These are phyloP conservation scores for Tetradesmus obliquus DNA, from an alignment of 139 green algal species.

Conservation along the genomic window DNA sequence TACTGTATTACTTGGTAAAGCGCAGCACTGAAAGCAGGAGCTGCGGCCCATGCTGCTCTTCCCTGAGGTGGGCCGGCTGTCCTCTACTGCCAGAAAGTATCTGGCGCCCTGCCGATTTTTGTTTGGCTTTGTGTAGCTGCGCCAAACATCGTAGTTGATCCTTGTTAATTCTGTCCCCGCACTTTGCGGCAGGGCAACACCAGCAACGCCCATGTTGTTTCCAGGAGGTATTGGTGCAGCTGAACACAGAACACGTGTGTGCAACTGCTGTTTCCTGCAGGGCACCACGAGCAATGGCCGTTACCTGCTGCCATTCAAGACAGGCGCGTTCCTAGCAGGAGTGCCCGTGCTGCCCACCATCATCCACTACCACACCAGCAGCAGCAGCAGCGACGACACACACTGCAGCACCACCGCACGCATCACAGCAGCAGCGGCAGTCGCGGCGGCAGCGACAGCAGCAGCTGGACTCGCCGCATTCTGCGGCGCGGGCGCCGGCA, in stretches of 20 bases:
- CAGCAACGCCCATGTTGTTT: too few relatives aligned
- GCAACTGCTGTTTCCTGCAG: constrained; percentile 47
- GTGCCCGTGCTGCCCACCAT: constrained; percentile 86
- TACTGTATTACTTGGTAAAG: too few relatives aligned
- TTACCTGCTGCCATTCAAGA: constrained; percentile 92
- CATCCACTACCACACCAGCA: constrained; percentile 71
- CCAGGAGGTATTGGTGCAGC: too few relatives aligned
- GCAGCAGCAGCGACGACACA: neutral
- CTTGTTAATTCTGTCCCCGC: too few relatives aligned
- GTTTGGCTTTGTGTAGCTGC: too few relatives aligned
- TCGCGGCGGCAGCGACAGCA: constrained; percentile 22
- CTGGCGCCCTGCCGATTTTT: too few relatives aligned
- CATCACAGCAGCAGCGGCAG: neutral
- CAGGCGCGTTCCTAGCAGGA: constrained; percentile 91
- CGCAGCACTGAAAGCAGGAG: too few relatives aligned
- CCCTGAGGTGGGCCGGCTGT: too few relatives aligned
- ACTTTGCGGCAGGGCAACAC: too few relatives aligned
- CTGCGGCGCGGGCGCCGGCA: neutral
- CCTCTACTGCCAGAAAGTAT: too few relatives aligned
- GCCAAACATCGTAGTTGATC: too few relatives aligned
- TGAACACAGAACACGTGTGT: neutral
- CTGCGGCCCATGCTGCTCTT: too few relatives aligned
- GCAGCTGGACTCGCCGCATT: neutral
- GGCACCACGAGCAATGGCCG: constrained; percentile 94
- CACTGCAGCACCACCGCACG: neutral